A percentile compares a stretch with the other conserved stretches of the same genome.
Conservation (phyloP, 2,329 filamentous ascomycete species). For the Arthrobotrys megalospora region DNA sequence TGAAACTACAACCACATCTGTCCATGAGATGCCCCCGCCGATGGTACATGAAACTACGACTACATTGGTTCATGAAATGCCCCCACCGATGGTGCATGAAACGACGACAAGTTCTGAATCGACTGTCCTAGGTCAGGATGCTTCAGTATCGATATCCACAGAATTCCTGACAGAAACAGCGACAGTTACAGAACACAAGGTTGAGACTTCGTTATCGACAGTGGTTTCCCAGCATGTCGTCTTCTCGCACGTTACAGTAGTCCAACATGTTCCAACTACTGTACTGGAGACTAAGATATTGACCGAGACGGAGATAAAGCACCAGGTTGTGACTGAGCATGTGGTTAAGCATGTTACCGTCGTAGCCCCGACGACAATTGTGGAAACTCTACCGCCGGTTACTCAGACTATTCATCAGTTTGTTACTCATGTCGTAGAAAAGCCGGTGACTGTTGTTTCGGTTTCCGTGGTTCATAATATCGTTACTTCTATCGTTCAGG, state of each 20-base stretch:
- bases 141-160: slow-evolving; percentile 42
- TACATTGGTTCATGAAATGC: slow-evolving; percentile 36
- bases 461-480: slow-evolving; percentile 43
- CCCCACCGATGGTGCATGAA: slow-evolving; percentile 34
- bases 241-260: slow-evolving; percentile 46
- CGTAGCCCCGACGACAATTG: slow-evolving; percentile 41
- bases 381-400: slow-evolving; percentile 37
- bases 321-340: slow-evolving; percentile 43
- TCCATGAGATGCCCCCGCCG: slow-evolving; percentile 36
- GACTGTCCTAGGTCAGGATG: slow-evolving; percentile 23
- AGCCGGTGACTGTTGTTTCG: slow-evolving; percentile 51
- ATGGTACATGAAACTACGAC: slow-evolving; percentile 15
- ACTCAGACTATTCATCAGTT: slow-evolving; percentile 45
- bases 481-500: slow-evolving; percentile 39
- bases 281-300: slow-evolving; percentile 18
- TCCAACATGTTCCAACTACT: slow-evolving; percentile 38
- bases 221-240: slow-evolving; percentile 38
- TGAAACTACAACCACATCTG: slow-evolving; percentile 15
- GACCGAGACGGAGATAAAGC: slow-evolving; percentile 38
- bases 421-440: slow-evolving; percentile 47
- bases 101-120: slow-evolving; percentile 11
- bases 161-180: slow-evolving; percentile 31
- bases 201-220: slow-evolving; percentile 27
- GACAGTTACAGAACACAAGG: slow-evolving; percentile 46
- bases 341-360: slow-evolving; percentile 38